These are phyloP conservation scores for Colletotrichum phormii DNA, from an alignment of 2,329 filamentous ascomycete species.

Conservation along the genomic window DNA sequence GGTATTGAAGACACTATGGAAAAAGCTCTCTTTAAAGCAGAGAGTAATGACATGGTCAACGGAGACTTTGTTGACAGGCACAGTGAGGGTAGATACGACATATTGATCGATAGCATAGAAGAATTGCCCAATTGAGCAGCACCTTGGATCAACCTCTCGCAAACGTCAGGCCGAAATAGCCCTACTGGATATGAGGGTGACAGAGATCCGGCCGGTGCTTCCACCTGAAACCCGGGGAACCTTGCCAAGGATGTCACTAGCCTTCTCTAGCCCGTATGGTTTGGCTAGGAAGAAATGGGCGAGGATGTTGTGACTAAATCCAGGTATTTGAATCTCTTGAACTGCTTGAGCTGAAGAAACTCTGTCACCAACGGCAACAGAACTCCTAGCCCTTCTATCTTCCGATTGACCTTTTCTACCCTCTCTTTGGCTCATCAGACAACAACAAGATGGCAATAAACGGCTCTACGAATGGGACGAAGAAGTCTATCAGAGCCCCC, in stretches of 20 bases:
- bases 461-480: not conserved
- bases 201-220: not conserved
- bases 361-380: not conserved
- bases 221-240: not conserved
- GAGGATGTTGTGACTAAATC: not conserved
- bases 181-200: not conserved
- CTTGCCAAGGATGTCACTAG: not conserved
- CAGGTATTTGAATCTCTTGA: not conserved
- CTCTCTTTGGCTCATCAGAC: not conserved
- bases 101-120: slow-evolving; percentile 44
- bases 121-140: slow-evolving; percentile 19
- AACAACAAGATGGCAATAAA: slow-evolving; percentile 3
- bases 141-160: not conserved
- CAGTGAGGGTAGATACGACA: slow-evolving; percentile 42
- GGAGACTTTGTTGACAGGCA: slow-evolving; percentile 38
- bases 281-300: too few relatives aligned
- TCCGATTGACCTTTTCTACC: too few relatives aligned
- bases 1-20: slow-evolving; percentile 44
- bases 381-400: not conserved
- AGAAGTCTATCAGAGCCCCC: slow-evolving; percentile 23
- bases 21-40: slow-evolving; percentile 39
- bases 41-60: slow-evolving; percentile 46
- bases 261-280: not conserved
- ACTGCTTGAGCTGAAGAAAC: not conserved
- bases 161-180: not conserved